phyloP scores from a whole-genome alignment of 306 rosid species.

The Cucumis cinereus region DNA sequence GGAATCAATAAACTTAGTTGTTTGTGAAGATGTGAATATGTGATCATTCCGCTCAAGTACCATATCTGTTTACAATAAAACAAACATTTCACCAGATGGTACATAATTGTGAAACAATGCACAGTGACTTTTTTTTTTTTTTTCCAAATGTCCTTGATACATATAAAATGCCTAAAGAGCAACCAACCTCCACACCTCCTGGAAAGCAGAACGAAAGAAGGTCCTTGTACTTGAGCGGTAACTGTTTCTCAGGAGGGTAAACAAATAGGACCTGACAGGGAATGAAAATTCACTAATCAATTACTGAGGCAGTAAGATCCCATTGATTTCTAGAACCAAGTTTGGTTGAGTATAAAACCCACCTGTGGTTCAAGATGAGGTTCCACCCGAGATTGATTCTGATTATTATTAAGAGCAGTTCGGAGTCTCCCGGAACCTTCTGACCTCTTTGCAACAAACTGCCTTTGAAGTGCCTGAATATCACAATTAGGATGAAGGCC shows the following conservation, averaged over 20 bases:
- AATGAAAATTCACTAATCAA: not conserved
- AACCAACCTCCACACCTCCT: slow-evolving; percentile 81
- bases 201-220: slow-evolving; percentile 94
- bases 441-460: slow-evolving; percentile 43
- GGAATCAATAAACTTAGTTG: not conserved
- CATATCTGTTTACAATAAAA: not conserved
- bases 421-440: slow-evolving; percentile 61
- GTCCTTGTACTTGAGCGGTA: slow-evolving; percentile 79
- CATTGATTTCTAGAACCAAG: not conserved
- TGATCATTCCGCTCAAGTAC: not conserved
- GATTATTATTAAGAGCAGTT: slow-evolving; percentile 44
- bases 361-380: slow-evolving; percentile 94
- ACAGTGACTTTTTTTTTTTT: not conserved
- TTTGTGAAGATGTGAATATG: not conserved
- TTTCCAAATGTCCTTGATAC: not conserved
- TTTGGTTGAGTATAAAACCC: slow-evolving; percentile 9
- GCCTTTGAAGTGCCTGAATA: slow-evolving; percentile 63
- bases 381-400: slow-evolving; percentile 63
- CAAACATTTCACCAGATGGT: not conserved
- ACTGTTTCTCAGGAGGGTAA: slow-evolving; percentile 78
- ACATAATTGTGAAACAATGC: not conserved
- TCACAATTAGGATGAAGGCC: slow-evolving; percentile 96
- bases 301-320: not conserved
- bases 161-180: not conserved
- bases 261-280: slow-evolving; percentile 65